These are phyloP conservation scores for Penicillium sp. DNA, from an alignment of 2,329 filamentous ascomycete species.

Conservation along the genomic window DNA sequence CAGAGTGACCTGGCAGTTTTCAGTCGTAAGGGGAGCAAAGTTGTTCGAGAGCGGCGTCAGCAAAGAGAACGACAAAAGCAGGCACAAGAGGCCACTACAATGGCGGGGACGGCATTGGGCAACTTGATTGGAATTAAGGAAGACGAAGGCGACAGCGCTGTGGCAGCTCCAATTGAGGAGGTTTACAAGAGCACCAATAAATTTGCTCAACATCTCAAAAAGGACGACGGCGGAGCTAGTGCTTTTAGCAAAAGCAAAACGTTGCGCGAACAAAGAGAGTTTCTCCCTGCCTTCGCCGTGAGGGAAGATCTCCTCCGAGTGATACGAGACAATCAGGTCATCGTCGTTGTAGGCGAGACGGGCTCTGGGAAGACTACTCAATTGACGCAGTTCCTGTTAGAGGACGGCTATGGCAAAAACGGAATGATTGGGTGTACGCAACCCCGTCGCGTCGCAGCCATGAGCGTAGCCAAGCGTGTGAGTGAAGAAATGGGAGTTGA, in stretches of 20 bases:
- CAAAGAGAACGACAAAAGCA: conserved; percentile 91
- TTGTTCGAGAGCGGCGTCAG: conserved; percentile 86
- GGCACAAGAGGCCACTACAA: conserved; percentile 88
- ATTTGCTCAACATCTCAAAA: conserved; percentile 87
- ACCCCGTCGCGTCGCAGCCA: conserved; percentile 90
- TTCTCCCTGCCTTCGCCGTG: conserved; percentile 90
- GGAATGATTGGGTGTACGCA: conserved; percentile 97
- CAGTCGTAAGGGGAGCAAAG: conserved; percentile 87
- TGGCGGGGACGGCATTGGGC: conserved; percentile 85
- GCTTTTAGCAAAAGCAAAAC: conserved; percentile 92
- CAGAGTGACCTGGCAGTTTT: conserved; percentile 99
- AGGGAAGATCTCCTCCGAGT: conserved; percentile 87
- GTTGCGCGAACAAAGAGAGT: conserved; percentile 85
- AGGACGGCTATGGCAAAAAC: conserved; percentile 83
- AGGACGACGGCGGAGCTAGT: conserved; percentile 74
- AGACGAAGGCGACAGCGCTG: conserved; percentile 79
- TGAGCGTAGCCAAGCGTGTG: conserved; percentile 98
- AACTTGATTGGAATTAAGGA: conserved; percentile 96
- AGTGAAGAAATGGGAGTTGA: conserved; percentile 97
- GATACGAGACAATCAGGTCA: conserved; percentile 93
- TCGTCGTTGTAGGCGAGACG: conserved; percentile 95
- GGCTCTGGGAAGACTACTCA: conserved; percentile 98
- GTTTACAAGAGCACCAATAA: conserved; percentile 66
- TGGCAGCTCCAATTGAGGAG: conserved; percentile 70
- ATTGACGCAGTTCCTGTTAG: conserved; percentile 89